These are phyloP conservation scores for Sanghuangporus sanghuang DNA, from an alignment of 1,284 basidiomycete genomes.

Conservation along the genomic window DNA sequence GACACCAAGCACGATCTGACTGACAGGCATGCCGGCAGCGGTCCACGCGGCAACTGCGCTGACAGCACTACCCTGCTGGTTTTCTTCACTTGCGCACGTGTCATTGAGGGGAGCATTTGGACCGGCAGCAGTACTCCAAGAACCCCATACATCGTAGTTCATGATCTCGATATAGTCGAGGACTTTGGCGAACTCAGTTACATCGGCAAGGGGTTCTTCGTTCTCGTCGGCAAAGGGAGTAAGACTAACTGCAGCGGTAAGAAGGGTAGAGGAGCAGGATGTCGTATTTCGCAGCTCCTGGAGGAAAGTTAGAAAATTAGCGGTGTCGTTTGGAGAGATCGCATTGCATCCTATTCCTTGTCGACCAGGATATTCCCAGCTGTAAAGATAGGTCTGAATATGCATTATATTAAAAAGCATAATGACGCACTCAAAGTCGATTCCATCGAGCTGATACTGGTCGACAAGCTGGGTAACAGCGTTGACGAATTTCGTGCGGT, in stretches of 20 bases:
- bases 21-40: conserved; percentile 67
- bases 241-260: conserved; percentile 71
- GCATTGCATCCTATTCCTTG: conserved; percentile 73
- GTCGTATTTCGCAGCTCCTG: conserved; percentile 62
- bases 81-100: conserved; percentile 55
- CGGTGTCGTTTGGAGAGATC: conserved; percentile 58
- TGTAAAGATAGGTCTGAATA: conserved; percentile 26
- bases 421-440: conserved; percentile 76
- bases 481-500: conserved; percentile 63
- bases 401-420: neutral
- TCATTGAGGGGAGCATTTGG: conserved; percentile 84
- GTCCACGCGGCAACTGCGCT: conserved; percentile 74
- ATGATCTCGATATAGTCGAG: conserved; percentile 84
- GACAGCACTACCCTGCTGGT: conserved; percentile 72
- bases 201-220: conserved; percentile 55
- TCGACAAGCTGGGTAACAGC: conserved; percentile 58
- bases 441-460: conserved; percentile 70
- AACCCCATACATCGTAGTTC: conserved; percentile 83
- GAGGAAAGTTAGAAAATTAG: conserved; percentile 72
- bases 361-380: conserved; percentile 83
- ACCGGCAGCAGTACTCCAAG: conserved; percentile 50
- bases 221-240: conserved; percentile 59
- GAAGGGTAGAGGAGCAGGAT: conserved; percentile 51
- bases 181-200: conserved; percentile 62
- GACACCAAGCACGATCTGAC: conserved; percentile 78